Evolutionary conservation across 352 stramenopile genomes (phyloP), one percentile per base, ranked within the genome.

Genomic region (Phytophthora pluvialis): DNA sequence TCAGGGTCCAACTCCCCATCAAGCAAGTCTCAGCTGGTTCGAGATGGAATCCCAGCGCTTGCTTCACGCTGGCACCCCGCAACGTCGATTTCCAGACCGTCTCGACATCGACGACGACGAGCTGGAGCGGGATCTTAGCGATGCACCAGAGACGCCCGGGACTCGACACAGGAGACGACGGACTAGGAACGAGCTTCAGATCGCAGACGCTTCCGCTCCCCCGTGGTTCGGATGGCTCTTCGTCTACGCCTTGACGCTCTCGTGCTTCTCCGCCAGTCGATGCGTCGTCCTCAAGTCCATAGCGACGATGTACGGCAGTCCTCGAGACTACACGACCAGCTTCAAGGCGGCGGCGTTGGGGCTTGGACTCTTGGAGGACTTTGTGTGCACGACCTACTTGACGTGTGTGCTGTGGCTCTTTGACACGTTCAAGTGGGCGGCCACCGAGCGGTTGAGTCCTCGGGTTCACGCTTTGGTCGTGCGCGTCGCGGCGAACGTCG

Each of bases 341-440:
- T 60, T 67, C 38, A 69, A 69, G 40, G 10, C 48, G 0, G 35
- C 58, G 12, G 56, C 47, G 7, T 26, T 80, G 26, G 32, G 51
- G 35, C 52, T 77, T 21, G 68, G 68, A 8, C 42, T 64, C 28
- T 10, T 70, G 28, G 72, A 80, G 35, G 72, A 80, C 36, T 68
- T 74, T 15, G 63, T 77, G 43, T 80, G 72, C 28, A 51, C 65
- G 12, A 69, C 56, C 16, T 80, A 74, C 26, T 63, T 80, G 1
- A 51, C 38, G 5, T 58, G 50, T 29, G 25, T 36, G 0, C 31
- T 80, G n/a, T 80, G 67, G 67, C 11, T 67, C 4, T 58, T 65
- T 38, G 72, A 77, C n/a, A 66, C 44, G 10, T n/a, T 52, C 1
- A 68, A 72, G 36, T 10, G 26, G 15, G 10, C 15, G 10, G 25